Conservation (phyloP, 1,284 basidiomycete species). For the Coniophora puteana region DNA sequence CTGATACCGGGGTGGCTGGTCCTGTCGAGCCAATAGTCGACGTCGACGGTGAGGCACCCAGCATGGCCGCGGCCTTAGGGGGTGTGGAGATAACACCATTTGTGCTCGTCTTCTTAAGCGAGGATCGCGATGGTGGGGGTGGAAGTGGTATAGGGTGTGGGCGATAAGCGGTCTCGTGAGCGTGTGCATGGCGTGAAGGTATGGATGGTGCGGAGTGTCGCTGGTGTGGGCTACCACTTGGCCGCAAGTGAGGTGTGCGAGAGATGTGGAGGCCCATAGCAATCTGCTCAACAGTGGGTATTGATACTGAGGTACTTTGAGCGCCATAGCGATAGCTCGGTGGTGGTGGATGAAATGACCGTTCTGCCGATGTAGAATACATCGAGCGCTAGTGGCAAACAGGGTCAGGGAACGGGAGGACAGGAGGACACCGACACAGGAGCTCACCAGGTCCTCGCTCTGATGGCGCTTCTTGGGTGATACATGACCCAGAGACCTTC, state of each 20-base stretch:
- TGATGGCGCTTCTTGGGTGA: constrained; percentile 17
- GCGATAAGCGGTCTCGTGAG: constrained; percentile 17
- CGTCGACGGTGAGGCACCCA: constrained; percentile 42
- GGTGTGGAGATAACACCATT: constrained; percentile 27
- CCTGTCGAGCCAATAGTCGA: constrained; percentile 44
- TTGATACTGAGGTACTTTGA: constrained; percentile 36
- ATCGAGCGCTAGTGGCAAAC: constrained; percentile 32
- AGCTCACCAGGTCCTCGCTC: constrained; percentile 15
- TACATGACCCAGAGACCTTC: constrained; percentile 21
- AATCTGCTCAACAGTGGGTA: constrained; percentile 70
- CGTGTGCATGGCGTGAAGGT: constrained; percentile 15
- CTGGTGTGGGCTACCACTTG: constrained; percentile 18
- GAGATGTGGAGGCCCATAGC: constrained; percentile 74
- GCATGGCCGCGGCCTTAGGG: constrained; percentile 29
- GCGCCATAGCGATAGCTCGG: constrained; percentile 37
- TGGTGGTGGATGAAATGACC: constrained; percentile 22
- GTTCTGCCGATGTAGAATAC: constrained; percentile 54
- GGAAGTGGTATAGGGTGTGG: constrained; percentile 37
- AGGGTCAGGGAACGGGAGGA: constrained; percentile 9
- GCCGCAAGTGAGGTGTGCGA: constrained; percentile 63
- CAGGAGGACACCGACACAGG: not conserved
- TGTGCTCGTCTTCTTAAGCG: constrained; percentile 50
- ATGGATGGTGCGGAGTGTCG: constrained; percentile 16
- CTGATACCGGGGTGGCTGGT: constrained; percentile 33
- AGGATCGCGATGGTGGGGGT: constrained; percentile 53